Conservation (phyloP, 768 basidiomycete genomes). For the Holtermanniella nyarrowii region DNA sequence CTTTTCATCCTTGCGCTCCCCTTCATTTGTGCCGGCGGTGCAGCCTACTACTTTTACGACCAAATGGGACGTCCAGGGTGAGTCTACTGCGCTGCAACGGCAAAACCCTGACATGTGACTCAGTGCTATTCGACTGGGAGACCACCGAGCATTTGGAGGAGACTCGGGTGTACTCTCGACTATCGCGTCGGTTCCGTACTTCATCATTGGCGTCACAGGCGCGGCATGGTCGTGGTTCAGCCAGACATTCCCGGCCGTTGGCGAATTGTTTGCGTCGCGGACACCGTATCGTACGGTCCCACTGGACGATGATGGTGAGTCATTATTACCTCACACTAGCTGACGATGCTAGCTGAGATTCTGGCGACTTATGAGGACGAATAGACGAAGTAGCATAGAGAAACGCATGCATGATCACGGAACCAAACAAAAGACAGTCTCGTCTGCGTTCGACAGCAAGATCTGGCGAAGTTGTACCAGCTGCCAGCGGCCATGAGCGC, state of each 20-base stretch:
- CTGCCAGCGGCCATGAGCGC: not conserved
- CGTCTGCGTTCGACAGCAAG: too few relatives aligned
- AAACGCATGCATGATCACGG: not conserved
- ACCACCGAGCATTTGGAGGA: conserved; percentile 40
- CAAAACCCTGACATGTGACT: conserved; percentile 1
- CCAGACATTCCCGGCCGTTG: conserved; percentile 34
- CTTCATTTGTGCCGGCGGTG: conserved; percentile 61
- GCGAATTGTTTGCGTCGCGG: conserved; percentile 28
- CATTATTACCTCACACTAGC: conserved; percentile 2
- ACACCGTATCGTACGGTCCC: conserved; percentile 35
- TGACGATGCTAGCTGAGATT: conserved; percentile 15
- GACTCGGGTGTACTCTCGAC: conserved; percentile 55
- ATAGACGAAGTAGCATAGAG: conserved; percentile 3
- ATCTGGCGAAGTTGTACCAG: not conserved
- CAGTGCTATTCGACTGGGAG: conserved; percentile 33
- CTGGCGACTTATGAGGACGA: conserved; percentile 26
- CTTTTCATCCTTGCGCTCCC: conserved; percentile 63
- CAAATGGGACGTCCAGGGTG: conserved; percentile 68
- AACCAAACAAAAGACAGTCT: too few relatives aligned
- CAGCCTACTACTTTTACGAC: conserved; percentile 72
- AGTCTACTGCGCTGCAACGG: conserved; percentile 31
- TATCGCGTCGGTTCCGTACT: conserved; percentile 81
- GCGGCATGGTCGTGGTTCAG: conserved; percentile 31
- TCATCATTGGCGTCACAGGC: conserved; percentile 64
- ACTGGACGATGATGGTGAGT: conserved; percentile 40